Percentiles rank a stretch among this genome's conserved stretches.
Conservation (phyloP, 1,284 basidiomycete species). For the Phenoliferia sp. region DNA sequence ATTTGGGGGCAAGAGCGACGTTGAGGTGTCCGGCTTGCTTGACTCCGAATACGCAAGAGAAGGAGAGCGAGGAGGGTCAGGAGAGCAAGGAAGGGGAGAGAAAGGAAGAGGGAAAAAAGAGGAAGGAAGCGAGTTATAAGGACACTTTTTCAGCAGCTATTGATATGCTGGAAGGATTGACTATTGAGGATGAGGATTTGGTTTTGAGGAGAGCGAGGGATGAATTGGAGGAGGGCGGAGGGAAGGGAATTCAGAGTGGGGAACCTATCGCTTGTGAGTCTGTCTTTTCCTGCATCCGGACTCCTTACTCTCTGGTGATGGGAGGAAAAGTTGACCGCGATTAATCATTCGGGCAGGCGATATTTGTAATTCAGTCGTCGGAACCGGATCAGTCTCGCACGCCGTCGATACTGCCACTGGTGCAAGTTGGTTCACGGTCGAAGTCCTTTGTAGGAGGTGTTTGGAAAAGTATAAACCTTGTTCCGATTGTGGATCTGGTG, state of each 20-base stretch:
- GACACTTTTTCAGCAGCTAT: conserved; percentile 20
- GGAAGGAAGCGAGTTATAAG: neutral
- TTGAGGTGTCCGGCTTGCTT: neutral
- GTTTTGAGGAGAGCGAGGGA: neutral
- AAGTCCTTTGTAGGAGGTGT: conserved; percentile 18
- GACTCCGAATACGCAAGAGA: too few relatives aligned
- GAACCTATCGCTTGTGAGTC: too few relatives aligned
- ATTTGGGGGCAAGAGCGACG: neutral
- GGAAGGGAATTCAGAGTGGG: neutral
- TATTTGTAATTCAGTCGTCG: conserved; percentile 10
- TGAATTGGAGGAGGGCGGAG: neutral
- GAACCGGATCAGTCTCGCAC: conserved; percentile 2
- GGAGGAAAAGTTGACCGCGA: neutral
- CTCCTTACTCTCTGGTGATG: neutral
- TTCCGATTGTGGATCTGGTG: conserved; percentile 19
- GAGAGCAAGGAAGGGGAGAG: too few relatives aligned
- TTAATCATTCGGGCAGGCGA: conserved; percentile 8
- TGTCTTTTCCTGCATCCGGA: too few relatives aligned
- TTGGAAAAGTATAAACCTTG: conserved; percentile 16
- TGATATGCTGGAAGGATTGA: conserved; percentile 5
- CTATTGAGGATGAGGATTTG: neutral
- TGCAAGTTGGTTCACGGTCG: conserved; percentile 6
- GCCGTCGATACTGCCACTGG: neutral
- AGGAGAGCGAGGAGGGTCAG: too few relatives aligned
- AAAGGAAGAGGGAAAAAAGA: too few relatives aligned